phyloP scores from a whole-genome alignment of 2,329 filamentous ascomycete species.

The Leptographium lundbergii region DNA sequence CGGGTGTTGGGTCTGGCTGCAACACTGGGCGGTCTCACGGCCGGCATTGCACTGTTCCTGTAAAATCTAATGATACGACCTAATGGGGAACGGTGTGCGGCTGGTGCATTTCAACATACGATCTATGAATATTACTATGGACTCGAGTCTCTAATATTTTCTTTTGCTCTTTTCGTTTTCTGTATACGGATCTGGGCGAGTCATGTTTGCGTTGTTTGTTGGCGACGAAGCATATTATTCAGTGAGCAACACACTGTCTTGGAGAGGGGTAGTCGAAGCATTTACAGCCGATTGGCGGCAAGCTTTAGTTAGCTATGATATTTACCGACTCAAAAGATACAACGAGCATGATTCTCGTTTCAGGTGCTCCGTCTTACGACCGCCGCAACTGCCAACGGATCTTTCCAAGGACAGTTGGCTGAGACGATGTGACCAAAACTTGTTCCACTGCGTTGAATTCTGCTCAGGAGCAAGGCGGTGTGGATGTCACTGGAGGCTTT shows the following conservation, averaged over 20 bases:
- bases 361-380: too few relatives aligned
- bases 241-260: not conserved
- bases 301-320: not conserved
- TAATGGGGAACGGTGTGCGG: not conserved
- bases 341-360: not conserved
- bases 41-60: constrained; percentile 25
- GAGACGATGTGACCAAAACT: not conserved
- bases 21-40: constrained; percentile 14
- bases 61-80: constrained; percentile 13
- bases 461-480: not conserved
- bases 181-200: not conserved
- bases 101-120: not conserved
- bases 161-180: not conserved
- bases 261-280: not conserved
- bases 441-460: not conserved
- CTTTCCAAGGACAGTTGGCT: too few relatives aligned
- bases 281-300: not conserved
- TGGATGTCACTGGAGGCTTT: not conserved
- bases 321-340: not conserved
- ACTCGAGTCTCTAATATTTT: not conserved
- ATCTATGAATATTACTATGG: not conserved
- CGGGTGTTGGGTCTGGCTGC: constrained; percentile 14
- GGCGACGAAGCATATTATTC: not conserved
- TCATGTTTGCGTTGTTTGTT: not conserved
- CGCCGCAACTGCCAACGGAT: too few relatives aligned